Evolutionary conservation across 306 rosid species (phyloP), one percentile per base, ranked within the genome.

Genomic region (Lathyrus sativus): DNA sequence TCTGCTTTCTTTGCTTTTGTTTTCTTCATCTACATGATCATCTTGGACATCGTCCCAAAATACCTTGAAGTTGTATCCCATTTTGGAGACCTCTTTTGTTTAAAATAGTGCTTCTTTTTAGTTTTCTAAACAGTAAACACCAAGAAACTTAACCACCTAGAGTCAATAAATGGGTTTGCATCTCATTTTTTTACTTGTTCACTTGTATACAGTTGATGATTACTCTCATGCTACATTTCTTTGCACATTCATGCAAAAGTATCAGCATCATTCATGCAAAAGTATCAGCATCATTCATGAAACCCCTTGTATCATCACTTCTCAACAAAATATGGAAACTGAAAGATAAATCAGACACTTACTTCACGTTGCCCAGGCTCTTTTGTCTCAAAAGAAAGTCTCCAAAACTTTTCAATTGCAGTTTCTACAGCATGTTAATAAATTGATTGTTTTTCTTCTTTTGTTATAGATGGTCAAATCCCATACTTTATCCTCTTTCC

Each of bases 11-110:
- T 41, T 9, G 4, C 29, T 15, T 37, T 39, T 60, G 44, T 18
- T 37, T 37, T 35, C 65, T 39, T 15, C 65, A 31, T 35, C 65
- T 60, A 7, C 46, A 60, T 37, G 17, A n/a, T 60, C 65, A 37
- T 14, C 65, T 59, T 59, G 65, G 12, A 59, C 9, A 33, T 33
- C 13, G 24, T 60, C 46, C 13, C 46, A 11, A 43, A 43, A 43
- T 12, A 12, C 15, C 54, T 48, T 15, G 14, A 60, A 37, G 65
- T 31, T 4, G 24, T n/a, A n/a, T 58, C 43, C 12, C 9, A 11
- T 6, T 58, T 58, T 58, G 9, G 54, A 15, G 5, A 48, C 54
- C 64, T 58, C 19, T 54, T 54, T 11, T 48, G 5, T 48, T 48
- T 15, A 48, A 15, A 48, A 14, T 6, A 1, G 11, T 3, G 54